A percentile compares a stretch with the other conserved stretches of the same genome.
Conservation (phyloP, 768 basidiomycete species). For the Pleurotus salmoneostramineus region DNA sequence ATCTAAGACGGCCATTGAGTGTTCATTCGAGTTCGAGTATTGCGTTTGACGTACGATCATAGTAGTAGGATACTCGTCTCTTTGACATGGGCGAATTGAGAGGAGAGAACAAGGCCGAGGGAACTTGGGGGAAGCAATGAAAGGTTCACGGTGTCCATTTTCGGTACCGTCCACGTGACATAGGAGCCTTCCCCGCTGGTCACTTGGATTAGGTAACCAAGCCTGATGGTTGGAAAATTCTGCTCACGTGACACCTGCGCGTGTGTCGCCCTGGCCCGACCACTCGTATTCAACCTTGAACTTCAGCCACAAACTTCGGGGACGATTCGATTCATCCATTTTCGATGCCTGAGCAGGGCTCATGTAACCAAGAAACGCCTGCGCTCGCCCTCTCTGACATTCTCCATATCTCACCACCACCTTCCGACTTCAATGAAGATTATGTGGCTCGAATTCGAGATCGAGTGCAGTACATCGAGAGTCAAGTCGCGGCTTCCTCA, state of each 20-base stretch:
- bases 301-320: not conserved
- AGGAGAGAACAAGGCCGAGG: not conserved
- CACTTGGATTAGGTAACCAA: not conserved
- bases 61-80: slow-evolving; percentile 76
- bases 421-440: slow-evolving; percentile 28
- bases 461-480: slow-evolving; percentile 40
- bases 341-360: not conserved
- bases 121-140: no score
- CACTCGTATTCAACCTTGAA: not conserved
- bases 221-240: not conserved
- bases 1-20: slow-evolving; percentile 30
- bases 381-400: slow-evolving; percentile 53
- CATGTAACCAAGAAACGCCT: slow-evolving; percentile 13
- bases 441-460: slow-evolving; percentile 48
- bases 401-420: slow-evolving; percentile 29
- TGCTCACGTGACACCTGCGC: not conserved
- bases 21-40: not conserved
- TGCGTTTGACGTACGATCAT: slow-evolving; percentile 51
- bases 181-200: no score
- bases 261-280: not conserved
- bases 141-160: no score
- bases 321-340: not conserved
- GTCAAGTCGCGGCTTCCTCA: slow-evolving; percentile 18
- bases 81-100: slow-evolving; percentile 47
- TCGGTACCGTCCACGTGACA: no score